These are phyloP conservation scores for Penicillium sp. DNA, from an alignment of 2,329 filamentous ascomycete genomes.

Conservation along the genomic window DNA sequence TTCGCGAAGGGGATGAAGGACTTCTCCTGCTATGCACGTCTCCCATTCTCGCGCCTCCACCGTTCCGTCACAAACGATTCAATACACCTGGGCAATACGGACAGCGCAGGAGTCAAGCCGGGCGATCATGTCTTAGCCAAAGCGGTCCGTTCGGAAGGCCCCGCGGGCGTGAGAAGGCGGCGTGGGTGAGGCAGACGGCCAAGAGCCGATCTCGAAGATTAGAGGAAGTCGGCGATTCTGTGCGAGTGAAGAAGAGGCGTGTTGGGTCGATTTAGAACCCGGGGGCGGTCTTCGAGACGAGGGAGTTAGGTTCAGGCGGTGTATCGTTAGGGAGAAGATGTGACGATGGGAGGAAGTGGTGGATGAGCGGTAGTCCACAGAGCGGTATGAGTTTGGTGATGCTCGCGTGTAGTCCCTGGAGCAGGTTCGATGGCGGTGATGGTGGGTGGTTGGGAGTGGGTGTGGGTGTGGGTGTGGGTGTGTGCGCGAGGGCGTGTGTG, in stretches of 20 bases:
- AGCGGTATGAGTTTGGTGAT: neutral
- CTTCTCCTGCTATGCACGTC: conserved; percentile 42
- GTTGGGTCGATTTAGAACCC: conserved; percentile 15
- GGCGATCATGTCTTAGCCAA: conserved; percentile 40
- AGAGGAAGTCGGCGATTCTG: neutral
- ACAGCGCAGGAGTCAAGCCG: conserved; percentile 31
- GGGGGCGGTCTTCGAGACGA: neutral
- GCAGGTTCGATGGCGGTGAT: neutral
- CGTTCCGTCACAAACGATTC: conserved; percentile 29
- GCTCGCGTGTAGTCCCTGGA: conserved; percentile 2
- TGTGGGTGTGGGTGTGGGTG: neutral
- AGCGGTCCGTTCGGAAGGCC: conserved; percentile 21
- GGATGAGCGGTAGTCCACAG: neutral
- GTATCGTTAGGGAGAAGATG: conserved; percentile 5
- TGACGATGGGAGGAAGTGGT: neutral
- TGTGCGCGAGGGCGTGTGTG: too few relatives aligned
- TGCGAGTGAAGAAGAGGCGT: neutral
- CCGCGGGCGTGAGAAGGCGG: conserved; percentile 2
- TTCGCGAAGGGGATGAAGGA: conserved; percentile 43
- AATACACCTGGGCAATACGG: conserved; percentile 36
- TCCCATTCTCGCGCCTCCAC: conserved; percentile 38
- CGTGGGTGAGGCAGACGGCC: neutral
- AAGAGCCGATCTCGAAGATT: conserved; percentile 5
- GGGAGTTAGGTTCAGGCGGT: conserved; percentile 20
- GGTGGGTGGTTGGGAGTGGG: neutral